phyloP scores from a whole-genome alignment of 169 alveolate species.

The Eimeria sp. region DNA sequence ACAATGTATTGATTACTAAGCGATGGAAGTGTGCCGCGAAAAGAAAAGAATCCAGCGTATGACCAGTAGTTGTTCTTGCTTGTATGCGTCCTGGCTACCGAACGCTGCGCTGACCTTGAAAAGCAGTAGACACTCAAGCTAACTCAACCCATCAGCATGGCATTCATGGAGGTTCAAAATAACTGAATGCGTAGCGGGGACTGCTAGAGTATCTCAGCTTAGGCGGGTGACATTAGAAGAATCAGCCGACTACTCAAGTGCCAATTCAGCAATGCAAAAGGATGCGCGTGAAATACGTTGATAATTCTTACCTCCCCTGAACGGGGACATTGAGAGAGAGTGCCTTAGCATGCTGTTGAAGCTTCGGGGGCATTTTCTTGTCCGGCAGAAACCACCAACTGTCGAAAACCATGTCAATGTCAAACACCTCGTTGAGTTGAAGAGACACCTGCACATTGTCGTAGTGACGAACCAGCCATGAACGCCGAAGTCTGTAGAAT shows the following conservation, averaged over 20 bases:
- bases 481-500: not conserved
- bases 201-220: not conserved
- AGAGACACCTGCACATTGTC: constrained; percentile 70
- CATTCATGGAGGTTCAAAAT: not conserved
- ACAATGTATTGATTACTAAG: constrained; percentile 71
- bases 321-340: constrained; percentile 71
- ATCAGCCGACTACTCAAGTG: not conserved
- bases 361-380: constrained; percentile 72
- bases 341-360: constrained; percentile 41
- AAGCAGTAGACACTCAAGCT: not conserved
- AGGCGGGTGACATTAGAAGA: not conserved
- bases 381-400: constrained; percentile 87
- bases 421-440: constrained; percentile 86
- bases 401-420: constrained; percentile 85
- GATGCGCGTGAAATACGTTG: not conserved
- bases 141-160: not conserved
- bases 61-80: constrained; percentile 77
- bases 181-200: not conserved
- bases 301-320: constrained; percentile 54
- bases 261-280: not conserved
- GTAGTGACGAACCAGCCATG: not conserved
- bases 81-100: constrained; percentile 37
- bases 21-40: constrained; percentile 78
- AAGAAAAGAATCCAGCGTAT: constrained; percentile 67
- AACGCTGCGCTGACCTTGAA: not conserved